A percentile compares a stretch with the other conserved stretches of the same genome.
These are phyloP conservation scores for Graphilbum ipis-grandicollis DNA, from an alignment of 2,329 filamentous ascomycete genomes.

Conservation along the genomic window DNA sequence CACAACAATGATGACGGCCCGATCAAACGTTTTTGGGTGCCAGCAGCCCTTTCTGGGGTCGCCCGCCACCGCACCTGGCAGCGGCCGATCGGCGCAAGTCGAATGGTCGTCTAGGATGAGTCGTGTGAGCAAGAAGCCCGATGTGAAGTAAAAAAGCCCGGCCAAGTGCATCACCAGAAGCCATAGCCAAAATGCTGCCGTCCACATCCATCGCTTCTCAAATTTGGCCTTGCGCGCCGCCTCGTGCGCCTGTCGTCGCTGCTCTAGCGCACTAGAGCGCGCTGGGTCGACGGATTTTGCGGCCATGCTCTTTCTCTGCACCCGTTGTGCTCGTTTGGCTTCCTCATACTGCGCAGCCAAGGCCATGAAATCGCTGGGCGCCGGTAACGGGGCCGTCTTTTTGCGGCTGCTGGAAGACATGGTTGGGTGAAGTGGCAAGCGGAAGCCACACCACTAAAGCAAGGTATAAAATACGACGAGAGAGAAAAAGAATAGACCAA, in stretches of 20 bases:
- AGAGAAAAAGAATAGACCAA: background rate
- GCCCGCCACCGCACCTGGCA: conserved; percentile 28
- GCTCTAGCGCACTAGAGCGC: conserved; percentile 22
- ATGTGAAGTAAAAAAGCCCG: conserved; percentile 84
- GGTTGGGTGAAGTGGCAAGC: background rate
- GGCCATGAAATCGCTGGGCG: conserved; percentile 27
- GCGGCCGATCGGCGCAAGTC: conserved; percentile 50
- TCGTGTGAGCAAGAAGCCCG: conserved; percentile 82
- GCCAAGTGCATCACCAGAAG: conserved; percentile 57
- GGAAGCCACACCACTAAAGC: no score
- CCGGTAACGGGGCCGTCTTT: conserved; percentile 7
- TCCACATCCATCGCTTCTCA: conserved; percentile 37
- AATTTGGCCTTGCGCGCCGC: conserved; percentile 28
- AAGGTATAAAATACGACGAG: background rate
- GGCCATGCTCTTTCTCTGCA: conserved; percentile 18
- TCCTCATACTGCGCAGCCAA: conserved; percentile 36
- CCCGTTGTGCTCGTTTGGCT: no score
- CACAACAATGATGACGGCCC: conserved; percentile 76
- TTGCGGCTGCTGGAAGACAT: conserved; percentile 11
- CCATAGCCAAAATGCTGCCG: conserved; percentile 51
- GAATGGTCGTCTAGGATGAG: conserved; percentile 64
- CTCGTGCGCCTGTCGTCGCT: conserved; percentile 29
- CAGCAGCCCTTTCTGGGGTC: conserved; percentile 60
- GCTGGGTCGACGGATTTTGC: no score
- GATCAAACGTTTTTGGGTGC: conserved; percentile 88